A percentile compares a stretch with the other conserved stretches of the same genome.
Evolutionary conservation across 2,329 filamentous ascomycete species (phyloP).

Genomic region (Coniochaeta sp.): DNA sequence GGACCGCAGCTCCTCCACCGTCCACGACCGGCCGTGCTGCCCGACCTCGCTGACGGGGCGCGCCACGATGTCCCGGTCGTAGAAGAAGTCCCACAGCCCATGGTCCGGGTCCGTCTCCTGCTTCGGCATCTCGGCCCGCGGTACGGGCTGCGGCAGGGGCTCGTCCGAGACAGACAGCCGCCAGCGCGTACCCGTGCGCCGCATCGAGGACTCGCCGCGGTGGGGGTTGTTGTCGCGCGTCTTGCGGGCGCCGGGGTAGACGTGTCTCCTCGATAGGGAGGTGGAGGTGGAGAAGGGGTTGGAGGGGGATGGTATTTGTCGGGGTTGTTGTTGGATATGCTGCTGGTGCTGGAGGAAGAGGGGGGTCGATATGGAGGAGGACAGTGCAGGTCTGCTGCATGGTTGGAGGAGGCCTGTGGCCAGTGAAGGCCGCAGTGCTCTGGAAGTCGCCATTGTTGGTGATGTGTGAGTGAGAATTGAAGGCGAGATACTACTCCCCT

Average conservation of each 20-base stretch:
- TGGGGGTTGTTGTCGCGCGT: conserved; percentile 69
- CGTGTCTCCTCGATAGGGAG: conserved; percentile 35
- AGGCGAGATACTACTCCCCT: neutral
- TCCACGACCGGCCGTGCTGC: conserved; percentile 76
- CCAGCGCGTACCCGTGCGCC: conserved; percentile 67
- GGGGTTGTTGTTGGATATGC: neutral
- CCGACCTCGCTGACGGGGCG: conserved; percentile 64
- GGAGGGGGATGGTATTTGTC: conserved; percentile 2
- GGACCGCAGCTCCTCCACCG: conserved; percentile 71
- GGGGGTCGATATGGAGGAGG: conserved; percentile 19
- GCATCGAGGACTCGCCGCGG: conserved; percentile 76
- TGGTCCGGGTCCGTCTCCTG: conserved; percentile 64
- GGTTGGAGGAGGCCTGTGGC: conserved; percentile 19
- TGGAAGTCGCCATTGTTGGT: conserved; percentile 14
- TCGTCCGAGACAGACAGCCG: conserved; percentile 67
- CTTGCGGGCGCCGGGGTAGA: conserved; percentile 27
- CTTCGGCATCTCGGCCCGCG: conserved; percentile 44
- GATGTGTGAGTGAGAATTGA: neutral
- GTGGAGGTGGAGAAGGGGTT: conserved; percentile 48
- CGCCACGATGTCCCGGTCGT: conserved; percentile 59
- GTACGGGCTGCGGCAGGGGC: conserved; percentile 61
- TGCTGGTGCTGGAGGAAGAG: conserved; percentile 13
- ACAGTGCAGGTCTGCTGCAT: neutral
- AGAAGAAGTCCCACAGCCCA: conserved; percentile 91
- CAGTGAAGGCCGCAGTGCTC: conserved; percentile 17